Conservation (phyloP, 805 yeast species). For the Saccharomycopsis guyanensis region DNA sequence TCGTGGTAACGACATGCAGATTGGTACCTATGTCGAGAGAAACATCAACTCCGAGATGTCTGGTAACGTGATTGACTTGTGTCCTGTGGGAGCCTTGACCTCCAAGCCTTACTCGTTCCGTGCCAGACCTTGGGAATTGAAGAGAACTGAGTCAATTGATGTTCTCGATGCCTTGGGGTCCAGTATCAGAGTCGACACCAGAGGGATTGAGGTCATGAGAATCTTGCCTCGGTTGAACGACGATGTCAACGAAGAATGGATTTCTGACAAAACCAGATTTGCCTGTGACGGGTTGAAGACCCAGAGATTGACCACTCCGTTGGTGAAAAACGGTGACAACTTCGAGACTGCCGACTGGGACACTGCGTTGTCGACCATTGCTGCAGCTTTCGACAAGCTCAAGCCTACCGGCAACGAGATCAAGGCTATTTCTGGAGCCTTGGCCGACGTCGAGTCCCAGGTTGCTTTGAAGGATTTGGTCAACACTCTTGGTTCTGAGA, state of each 20-base stretch:
- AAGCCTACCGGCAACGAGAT: slow-evolving; percentile 62
- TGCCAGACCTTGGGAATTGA: slow-evolving; percentile 91
- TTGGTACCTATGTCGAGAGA: slow-evolving; percentile 82
- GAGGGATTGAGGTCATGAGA: slow-evolving; percentile 84
- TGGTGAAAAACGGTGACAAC: slow-evolving; percentile 59
- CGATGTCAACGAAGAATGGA: slow-evolving; percentile 87
- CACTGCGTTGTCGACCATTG: slow-evolving; percentile 66
- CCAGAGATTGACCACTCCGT: slow-evolving; percentile 77
- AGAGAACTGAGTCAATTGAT: slow-evolving; percentile 80
- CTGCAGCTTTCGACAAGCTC: slow-evolving; percentile 48
- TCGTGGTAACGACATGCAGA: slow-evolving; percentile 88
- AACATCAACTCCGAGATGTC: slow-evolving; percentile 78
- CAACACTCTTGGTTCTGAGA: slow-evolving; percentile 74
- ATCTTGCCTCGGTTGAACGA: slow-evolving; percentile 81
- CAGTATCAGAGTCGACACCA: slow-evolving; percentile 73
- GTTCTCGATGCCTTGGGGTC: slow-evolving; percentile 81
- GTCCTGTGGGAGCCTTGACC: slow-evolving; percentile 90
- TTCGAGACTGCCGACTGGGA: slow-evolving; percentile 82
- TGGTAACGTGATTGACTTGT: slow-evolving; percentile 79
- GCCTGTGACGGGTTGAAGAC: slow-evolving; percentile 82
- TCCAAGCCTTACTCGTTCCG: slow-evolving; percentile 87
- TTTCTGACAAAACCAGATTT: slow-evolving; percentile 78
- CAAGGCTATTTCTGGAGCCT: slow-evolving; percentile 76
- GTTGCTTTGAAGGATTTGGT: slow-evolving; percentile 75
- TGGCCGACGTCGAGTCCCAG: slow-evolving; percentile 75